These are phyloP conservation scores for Pseudogymnoascus verrucosus DNA, from an alignment of 2,329 filamentous ascomycete genomes.

Conservation along the genomic window DNA sequence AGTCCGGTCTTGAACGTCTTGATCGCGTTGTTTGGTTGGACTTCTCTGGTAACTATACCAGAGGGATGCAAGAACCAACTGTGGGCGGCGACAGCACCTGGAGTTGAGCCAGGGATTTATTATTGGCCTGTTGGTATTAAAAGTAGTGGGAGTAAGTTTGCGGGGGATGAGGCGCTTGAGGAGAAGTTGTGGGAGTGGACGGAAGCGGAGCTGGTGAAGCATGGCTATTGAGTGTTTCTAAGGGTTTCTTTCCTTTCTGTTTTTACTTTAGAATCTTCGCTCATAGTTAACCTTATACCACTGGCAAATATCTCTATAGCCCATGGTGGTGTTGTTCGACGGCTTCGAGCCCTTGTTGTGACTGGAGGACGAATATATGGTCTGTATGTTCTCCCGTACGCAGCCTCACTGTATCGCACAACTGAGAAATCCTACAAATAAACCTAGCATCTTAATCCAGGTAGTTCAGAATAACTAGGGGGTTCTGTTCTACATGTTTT, in stretches of 20 bases:
- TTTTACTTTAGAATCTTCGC: not conserved
- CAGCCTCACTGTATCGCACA: not conserved
- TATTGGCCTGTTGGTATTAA: constrained; percentile 29
- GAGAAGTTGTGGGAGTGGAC: constrained; percentile 27
- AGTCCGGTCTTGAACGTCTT: not conserved
- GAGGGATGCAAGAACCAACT: constrained; percentile 35
- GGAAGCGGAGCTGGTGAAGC: constrained; percentile 19
- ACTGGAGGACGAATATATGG: not conserved
- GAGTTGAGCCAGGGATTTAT: constrained; percentile 28
- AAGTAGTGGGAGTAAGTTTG: constrained; percentile 13
- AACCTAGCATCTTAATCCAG: not conserved
- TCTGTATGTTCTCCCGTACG: not conserved
- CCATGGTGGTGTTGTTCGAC: not conserved
- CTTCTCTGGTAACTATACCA: constrained; percentile 4
- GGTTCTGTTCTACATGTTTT: too few species aligned
- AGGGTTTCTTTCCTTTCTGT: not conserved
- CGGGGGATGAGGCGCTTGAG: constrained; percentile 21
- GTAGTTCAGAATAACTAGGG: not conserved
- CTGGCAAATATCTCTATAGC: not conserved
- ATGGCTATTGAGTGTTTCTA: not conserved
- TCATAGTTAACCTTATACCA: not conserved
- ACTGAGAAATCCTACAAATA: not conserved
- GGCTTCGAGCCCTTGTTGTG: not conserved
- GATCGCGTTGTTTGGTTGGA: not conserved
- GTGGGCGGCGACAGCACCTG: constrained; percentile 33